Evolutionary conservation across 148 eudicot species (phyloP).

Genomic region (Simmondsia chinensis): DNA sequence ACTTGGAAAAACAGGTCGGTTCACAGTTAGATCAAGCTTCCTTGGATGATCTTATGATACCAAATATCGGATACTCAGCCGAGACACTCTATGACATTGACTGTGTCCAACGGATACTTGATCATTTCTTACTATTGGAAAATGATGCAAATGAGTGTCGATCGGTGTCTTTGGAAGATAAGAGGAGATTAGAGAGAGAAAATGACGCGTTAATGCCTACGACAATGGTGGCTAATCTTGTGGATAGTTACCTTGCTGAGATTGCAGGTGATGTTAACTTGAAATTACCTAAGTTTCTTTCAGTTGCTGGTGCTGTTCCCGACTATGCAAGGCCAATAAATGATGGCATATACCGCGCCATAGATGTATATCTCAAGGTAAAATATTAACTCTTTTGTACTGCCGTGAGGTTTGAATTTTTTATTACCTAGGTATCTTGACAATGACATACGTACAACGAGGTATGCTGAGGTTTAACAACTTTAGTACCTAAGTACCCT

Average conservation of each 20-base stretch:
- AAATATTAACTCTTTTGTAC: too few species aligned
- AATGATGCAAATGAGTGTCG: conserved; percentile 19
- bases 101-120: conserved; percentile 38
- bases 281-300: conserved; percentile 32
- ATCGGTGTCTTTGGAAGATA: conserved; percentile 16
- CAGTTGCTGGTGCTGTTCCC: conserved; percentile 36
- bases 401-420: too few species aligned
- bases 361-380: conserved; percentile 52
- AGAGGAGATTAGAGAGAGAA: conserved; percentile 14
- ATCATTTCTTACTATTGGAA: conserved; percentile 31
- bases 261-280: conserved; percentile 46
- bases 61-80: conserved; percentile 27
- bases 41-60: conserved; percentile 42
- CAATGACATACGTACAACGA: too few species aligned
- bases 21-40: conserved; percentile 36
- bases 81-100: conserved; percentile 50
- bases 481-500: too few species aligned
- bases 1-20: conserved; percentile 30
- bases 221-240: conserved; percentile 41
- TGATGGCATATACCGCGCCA: conserved; percentile 51
- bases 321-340: conserved; percentile 32
- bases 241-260: conserved; percentile 47
- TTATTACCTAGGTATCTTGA: too few species aligned
- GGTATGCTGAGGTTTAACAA: too few species aligned
- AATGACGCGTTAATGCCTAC: conserved; percentile 17